Conservation (phyloP, 495 filamentous ascomycete genomes). For the Tuber magnatum region DNA sequence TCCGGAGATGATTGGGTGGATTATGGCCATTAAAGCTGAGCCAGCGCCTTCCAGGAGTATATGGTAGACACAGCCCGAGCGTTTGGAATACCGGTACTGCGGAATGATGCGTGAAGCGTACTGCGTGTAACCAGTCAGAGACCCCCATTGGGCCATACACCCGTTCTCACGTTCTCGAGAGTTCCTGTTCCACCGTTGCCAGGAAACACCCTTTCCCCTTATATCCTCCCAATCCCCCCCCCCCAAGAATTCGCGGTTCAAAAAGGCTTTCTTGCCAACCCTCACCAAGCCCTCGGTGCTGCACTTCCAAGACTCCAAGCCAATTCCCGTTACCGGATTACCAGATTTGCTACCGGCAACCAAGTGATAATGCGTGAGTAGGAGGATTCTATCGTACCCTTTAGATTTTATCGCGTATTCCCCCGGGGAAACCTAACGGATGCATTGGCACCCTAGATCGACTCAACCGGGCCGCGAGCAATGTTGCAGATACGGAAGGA, state of each 20-base stretch:
- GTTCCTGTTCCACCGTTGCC: background rate
- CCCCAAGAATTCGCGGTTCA: background rate
- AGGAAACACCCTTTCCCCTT: background rate
- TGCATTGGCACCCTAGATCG: conserved; percentile 9
- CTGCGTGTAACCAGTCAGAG: background rate
- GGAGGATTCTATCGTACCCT: background rate
- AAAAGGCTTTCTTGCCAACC: background rate
- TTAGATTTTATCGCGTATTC: background rate
- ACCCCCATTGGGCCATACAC: background rate
- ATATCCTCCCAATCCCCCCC: background rate
- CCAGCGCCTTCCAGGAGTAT: background rate
- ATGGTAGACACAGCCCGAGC: background rate
- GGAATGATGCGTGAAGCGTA: background rate
- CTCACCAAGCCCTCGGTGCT: background rate
- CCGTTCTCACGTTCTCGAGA: background rate
- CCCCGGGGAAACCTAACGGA: background rate
- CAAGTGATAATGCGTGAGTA: background rate
- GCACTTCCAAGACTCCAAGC: background rate
- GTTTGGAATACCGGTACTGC: background rate
- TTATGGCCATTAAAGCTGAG: background rate
- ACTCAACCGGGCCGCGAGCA: conserved; percentile 21
- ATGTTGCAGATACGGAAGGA: conserved; percentile 8
- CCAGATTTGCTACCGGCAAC: background rate
- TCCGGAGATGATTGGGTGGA: background rate
- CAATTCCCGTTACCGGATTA: background rate